A percentile compares a stretch with the other conserved stretches of the same genome.
phyloP scores from a whole-genome alignment of 2,329 filamentous ascomycete species.

The Aspergillus persii region DNA sequence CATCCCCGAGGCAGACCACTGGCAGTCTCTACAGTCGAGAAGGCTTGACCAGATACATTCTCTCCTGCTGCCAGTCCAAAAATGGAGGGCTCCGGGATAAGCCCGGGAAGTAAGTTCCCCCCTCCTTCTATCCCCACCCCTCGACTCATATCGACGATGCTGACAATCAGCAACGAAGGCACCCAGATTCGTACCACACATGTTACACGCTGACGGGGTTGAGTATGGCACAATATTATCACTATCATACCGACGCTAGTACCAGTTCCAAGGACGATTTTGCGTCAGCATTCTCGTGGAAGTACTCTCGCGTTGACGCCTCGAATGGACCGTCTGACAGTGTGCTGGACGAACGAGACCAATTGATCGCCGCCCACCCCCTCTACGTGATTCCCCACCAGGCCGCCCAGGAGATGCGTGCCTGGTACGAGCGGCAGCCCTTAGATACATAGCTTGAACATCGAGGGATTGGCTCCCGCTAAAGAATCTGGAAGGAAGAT shows the following conservation, averaged over 20 bases:
- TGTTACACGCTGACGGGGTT: conserved; percentile 88
- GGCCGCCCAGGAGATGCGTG: conserved; percentile 62
- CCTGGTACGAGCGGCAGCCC: conserved; percentile 57
- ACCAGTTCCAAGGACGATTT: conserved; percentile 32
- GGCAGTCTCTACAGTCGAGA: conserved; percentile 70
- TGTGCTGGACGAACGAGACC: conserved; percentile 69
- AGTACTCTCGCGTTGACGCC: conserved; percentile 39
- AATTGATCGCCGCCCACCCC: conserved; percentile 71
- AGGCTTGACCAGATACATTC: conserved; percentile 82
- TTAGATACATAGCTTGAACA: conserved; percentile 9
- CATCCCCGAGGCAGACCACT: conserved; percentile 20
- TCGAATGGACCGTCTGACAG: conserved; percentile 54
- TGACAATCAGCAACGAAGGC: conserved; percentile 46
- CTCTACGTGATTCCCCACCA: conserved; percentile 79
- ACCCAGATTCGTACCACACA: conserved; percentile 85
- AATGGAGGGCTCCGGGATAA: conserved; percentile 88
- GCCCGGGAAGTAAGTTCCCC: conserved; percentile 70
- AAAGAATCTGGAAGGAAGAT: background rate
- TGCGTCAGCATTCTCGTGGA: conserved; percentile 39
- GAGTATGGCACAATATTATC: conserved; percentile 72
- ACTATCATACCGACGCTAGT: conserved; percentile 44
- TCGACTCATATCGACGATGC: conserved; percentile 5
- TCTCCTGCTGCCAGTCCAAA: conserved; percentile 79
- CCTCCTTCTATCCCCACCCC: background rate
- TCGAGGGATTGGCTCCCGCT: background rate